A percentile compares a stretch with the other conserved stretches of the same genome.
Conservation (phyloP, 2,329 filamentous ascomycete genomes). For the Fusarium sp. region DNA sequence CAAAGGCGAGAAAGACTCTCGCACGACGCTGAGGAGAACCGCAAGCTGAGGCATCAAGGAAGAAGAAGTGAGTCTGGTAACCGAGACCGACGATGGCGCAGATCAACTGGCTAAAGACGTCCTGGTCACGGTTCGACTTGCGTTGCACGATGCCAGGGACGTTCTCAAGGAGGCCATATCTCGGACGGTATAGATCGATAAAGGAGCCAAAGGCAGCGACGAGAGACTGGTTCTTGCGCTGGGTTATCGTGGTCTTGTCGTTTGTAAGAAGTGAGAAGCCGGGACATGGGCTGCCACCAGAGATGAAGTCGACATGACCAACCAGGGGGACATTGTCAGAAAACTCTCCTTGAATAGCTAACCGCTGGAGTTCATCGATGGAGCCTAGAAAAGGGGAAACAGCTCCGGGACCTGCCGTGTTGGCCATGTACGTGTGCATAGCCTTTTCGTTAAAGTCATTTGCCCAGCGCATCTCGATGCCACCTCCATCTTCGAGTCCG, state of each 20-base stretch:
- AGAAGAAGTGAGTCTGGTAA: conserved; percentile 77
- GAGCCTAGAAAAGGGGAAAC: conserved; percentile 74
- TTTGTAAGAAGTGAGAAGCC: conserved; percentile 76
- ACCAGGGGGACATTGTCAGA: conserved; percentile 62
- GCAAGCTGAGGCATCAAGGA: conserved; percentile 75
- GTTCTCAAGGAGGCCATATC: conserved; percentile 83
- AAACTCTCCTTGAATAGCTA: conserved; percentile 64
- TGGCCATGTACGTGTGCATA: conserved; percentile 80
- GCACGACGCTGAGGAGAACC: conserved; percentile 74
- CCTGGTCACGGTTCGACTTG: conserved; percentile 60
- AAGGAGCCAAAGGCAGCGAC: conserved; percentile 80
- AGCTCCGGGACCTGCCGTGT: conserved; percentile 54
- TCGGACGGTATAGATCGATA: conserved; percentile 78
- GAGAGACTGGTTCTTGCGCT: conserved; percentile 78
- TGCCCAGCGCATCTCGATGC: conserved; percentile 71
- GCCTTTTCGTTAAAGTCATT: conserved; percentile 74
- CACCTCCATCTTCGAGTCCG: conserved; percentile 78
- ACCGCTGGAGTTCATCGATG: conserved; percentile 73
- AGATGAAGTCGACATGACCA: conserved; percentile 75
- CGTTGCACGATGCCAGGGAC: conserved; percentile 72
- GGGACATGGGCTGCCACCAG: conserved; percentile 80
- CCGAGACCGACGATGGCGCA: conserved; percentile 79
- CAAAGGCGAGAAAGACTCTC: conserved; percentile 77
- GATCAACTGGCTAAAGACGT: conserved; percentile 78
- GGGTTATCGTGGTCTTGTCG: conserved; percentile 63